Evolutionary conservation across 1,284 basidiomycete genomes (phyloP), one percentile per base, ranked within the genome.

Genomic region (Mycosarcoma mackinlayi): DNA sequence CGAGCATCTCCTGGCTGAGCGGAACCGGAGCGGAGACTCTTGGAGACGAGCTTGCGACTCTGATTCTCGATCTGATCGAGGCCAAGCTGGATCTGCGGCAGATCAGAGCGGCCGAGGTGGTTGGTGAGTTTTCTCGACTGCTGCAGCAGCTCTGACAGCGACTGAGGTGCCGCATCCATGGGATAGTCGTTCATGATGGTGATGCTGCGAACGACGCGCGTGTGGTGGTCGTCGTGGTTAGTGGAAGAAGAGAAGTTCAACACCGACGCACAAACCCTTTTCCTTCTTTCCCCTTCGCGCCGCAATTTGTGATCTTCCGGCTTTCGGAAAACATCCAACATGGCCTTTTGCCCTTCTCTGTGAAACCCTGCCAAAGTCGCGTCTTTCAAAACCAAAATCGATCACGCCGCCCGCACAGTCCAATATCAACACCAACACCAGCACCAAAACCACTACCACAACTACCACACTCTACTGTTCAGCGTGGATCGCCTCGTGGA

Each of bases 11-110:
- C 68, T 27, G 34, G 38, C 85, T 90, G 80, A 83, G 91, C 91
- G 89, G 92, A 86, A 10, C 66, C 73, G 28, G 58, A 57, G n/a
- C 75, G 61, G 24, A 77, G 59, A 50, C 67, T 73, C 53, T 79
- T 76, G 52, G 71, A 71, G 28, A 70, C 72, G 51, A 82, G 81
- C 53, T 75, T 79, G 50, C 81, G 64, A 54, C 72, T 75, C 83
- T 94, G 92, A 0, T 90, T 89, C 82, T 96, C 92, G 70, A 96
- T 91, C 84, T 96, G 92, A 83, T 94, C 92, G 35, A 96, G 86
- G 4, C 91, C 91, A 45, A 95, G 89, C 67, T 92, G 89, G 31
- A 96, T 89, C 4, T 89, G 88, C 8, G 93, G 93, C 1, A 96
- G 84, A 71, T 93, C 91, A 5, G 90, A 75, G n/a, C 76, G 74